Conservation (phyloP, 2,329 filamentous ascomycete species). For the Ceratocystis colombiana region DNA sequence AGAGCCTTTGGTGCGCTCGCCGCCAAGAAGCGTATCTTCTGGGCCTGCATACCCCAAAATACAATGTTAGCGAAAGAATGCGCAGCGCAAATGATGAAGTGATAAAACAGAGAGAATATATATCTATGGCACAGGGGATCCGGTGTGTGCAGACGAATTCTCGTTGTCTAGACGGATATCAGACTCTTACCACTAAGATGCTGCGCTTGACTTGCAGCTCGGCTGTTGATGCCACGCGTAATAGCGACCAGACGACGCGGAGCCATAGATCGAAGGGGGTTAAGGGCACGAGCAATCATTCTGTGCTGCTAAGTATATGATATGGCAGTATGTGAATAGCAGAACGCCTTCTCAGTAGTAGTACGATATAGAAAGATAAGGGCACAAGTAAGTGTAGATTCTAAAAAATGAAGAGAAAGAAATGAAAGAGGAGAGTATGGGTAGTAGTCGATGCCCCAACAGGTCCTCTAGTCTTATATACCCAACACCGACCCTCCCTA, state of each 20-base stretch:
- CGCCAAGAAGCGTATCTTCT: constrained; percentile 16
- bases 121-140: not conserved
- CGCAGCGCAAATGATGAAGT: no score
- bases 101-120: no score
- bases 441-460: not conserved
- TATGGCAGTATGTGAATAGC: not conserved
- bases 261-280: not conserved
- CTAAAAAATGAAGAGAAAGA: no score
- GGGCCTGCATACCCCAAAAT: constrained; percentile 6
- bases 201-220: constrained; percentile 8
- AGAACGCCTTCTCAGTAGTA: no score
- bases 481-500: not conserved
- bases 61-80: no score
- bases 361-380: not conserved
- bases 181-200: constrained; percentile 5
- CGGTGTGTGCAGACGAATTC: not conserved
- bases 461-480: not conserved
- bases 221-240: constrained; percentile 1
- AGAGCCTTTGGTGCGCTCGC: not conserved
- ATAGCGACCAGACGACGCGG: not conserved
- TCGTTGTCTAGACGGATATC: not conserved
- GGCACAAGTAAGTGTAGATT: not conserved
- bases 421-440: no score
- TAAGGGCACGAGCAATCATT: not conserved
- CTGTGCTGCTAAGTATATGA: not conserved